Evolutionary conservation across 1,139 yeast species (phyloP), one percentile per base, ranked within the genome.

Genomic region (Nakaseomyces uthaithaninus): DNA sequence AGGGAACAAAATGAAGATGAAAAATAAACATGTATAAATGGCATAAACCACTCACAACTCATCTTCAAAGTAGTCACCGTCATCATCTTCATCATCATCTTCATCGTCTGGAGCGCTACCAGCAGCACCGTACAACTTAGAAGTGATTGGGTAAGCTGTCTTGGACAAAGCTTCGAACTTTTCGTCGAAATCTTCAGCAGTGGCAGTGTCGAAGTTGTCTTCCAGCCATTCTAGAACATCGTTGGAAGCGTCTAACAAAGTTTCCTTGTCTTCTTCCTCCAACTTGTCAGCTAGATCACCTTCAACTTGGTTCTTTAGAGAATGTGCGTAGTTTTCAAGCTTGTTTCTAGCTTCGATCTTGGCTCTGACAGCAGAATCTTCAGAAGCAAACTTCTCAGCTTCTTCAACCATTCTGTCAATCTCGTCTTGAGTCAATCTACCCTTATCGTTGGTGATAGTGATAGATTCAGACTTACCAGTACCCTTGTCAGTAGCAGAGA

Each of bases 381-480:
- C 89, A 60, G 80, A 80, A 53, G 94, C 94, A 60, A 71, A 86
- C 68, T 82, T 78, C 69, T 84, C 95, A 52, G 94, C 95, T 64
- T 86, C 95, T 66, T 80, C 86, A 55, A 85, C 94, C 95, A 85
- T 86, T 69, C 87, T 81, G 61, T 85, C 95, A 57, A 85, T 85
- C 47, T 85, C 94, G 49, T 85, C 94, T 70, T 83, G 72, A 47
- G 95, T 74, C 62, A 91, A 77, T 74, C 97, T 84, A 60, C 96
- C 96, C 76, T 89, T 87, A 67, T 91, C 97, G 65, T 91, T 91
- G 60, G 91, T 85, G 67, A 91, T 91, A 49, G 95, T 85, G 61
- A 91, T 85, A 49, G 94, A 80, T 68, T 91, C 86, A 45, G 91
- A 77, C 71, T 87, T 87, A 69, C 95, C 95, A 50, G 97, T 89